phyloP scores from a whole-genome alignment of 345 rosid genomes.

The Heritiera littoralis region DNA sequence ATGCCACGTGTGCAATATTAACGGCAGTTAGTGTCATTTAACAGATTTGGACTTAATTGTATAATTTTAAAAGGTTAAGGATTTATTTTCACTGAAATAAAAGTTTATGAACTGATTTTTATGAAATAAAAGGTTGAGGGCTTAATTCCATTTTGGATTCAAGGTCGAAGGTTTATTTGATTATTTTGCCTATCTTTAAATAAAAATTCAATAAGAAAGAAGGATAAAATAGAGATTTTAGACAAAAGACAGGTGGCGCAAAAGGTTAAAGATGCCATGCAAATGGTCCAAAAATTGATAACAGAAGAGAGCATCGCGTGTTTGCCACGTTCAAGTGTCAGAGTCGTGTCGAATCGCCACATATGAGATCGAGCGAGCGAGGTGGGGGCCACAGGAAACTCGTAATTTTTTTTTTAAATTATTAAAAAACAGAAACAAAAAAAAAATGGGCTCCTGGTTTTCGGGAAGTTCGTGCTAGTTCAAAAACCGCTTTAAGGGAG shows the following conservation, averaged over 20 bases:
- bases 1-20: no score
- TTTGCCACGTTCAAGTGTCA: constrained; percentile 46
- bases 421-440: neutral
- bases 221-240: constrained; percentile 24
- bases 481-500: constrained; percentile 31
- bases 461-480: constrained; percentile 47
- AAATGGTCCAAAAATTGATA: constrained; percentile 32
- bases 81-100: no score
- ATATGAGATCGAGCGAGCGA: constrained; percentile 26
- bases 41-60: no score
- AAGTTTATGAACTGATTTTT: no score
- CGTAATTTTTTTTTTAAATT: constrained; percentile 10
- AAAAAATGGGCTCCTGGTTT: constrained; percentile 60
- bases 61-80: no score
- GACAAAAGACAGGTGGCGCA: constrained; percentile 8
- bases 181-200: no score
- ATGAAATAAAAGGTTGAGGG: no score
- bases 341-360: constrained; percentile 95
- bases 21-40: no score
- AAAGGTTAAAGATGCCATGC: constrained; percentile 46
- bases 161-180: no score
- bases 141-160: no score
- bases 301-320: constrained; percentile 54
- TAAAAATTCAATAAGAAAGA: no score
- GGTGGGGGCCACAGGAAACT: constrained; percentile 30